These are phyloP conservation scores for Trichoderma sp. DNA, from an alignment of 2,329 filamentous ascomycete species.

Conservation along the genomic window DNA sequence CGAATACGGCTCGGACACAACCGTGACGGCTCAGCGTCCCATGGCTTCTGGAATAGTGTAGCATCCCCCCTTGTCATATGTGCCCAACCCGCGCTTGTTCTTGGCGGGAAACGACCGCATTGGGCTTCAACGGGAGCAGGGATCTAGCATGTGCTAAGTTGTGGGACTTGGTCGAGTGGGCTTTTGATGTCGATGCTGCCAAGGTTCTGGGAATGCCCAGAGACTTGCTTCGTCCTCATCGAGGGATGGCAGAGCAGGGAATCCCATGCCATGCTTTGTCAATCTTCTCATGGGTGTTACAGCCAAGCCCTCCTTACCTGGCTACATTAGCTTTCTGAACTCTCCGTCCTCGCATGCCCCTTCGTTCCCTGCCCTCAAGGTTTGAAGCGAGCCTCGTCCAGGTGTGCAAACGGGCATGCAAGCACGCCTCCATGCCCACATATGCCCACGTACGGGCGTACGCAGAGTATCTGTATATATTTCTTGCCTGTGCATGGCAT, in stretches of 20 bases:
- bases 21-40: not conserved
- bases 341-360: not conserved
- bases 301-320: not conserved
- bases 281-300: not conserved
- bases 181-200: not conserved
- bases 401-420: not conserved
- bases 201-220: not conserved
- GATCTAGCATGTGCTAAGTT: conserved; percentile 3
- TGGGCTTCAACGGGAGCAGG: conserved; percentile 18
- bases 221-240: not conserved
- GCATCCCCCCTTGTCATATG: conserved; percentile 7
- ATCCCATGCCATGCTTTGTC: not conserved
- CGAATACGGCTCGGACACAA: not conserved
- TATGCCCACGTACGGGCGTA: not conserved
- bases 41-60: conserved; percentile 15
- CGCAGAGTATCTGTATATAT: not conserved
- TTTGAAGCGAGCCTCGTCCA: not conserved
- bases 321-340: not conserved
- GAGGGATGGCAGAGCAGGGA: not conserved
- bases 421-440: not conserved
- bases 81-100: conserved; percentile 13
- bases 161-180: not conserved
- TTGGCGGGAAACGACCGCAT: not conserved
- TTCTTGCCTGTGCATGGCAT: conserved; percentile 16
- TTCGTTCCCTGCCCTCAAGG: not conserved